Base-by-base conservation (phyloP, 495 filamentous ascomycete genomes). In the Hapsidospora chrysogenum region DNA sequence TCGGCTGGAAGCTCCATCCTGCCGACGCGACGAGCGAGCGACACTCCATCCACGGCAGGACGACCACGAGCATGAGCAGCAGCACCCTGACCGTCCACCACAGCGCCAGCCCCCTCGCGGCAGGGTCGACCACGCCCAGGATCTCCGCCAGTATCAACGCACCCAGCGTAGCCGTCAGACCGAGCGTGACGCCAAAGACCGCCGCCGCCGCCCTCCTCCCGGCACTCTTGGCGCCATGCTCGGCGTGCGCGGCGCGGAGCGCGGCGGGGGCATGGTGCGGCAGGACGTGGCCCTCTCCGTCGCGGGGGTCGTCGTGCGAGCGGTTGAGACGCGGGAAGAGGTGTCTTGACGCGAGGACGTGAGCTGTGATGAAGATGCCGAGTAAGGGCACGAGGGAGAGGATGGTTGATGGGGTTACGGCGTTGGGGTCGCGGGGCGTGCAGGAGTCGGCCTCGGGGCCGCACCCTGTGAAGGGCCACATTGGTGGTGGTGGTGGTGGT, bases 141-240 rank as follows among this genome's bases (percentile, higher is more conserved):
- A 89, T 78, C 51, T 89, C 81, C 41, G 78, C 80, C 10, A 86
- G 55, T 15, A 89, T 74, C 31, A 86, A 48, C 52, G 83, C 78
- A 10, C 68, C 78, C 10, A 89, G 60, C 10, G 85, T 79, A 11
- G 73, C 63, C 1, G 80, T 70, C 21, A 85, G 64, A 15, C 73
- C 82, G 28, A 86, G 63, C 1, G 77, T 85, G 0, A 66, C 66
- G 16, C 76, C 71, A 47, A 86, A 86, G 17, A 76, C 72, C 17
- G 64, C 46, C 4, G 67, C 70, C 10, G 76, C 74, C 17, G 77
- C 40, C 28, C 66, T 53, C 33, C 67, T 57, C 36, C 62, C 52
- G n/a, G 48, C 43, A 16, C 53, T 61, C 41, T 58, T 62, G 37
- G 46, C 46, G 32, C 49, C 61, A 44, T 64, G 58, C 39, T 61